phyloP scores from a whole-genome alignment of 106 monocot genomes.

The Amphibolis antarctica region DNA sequence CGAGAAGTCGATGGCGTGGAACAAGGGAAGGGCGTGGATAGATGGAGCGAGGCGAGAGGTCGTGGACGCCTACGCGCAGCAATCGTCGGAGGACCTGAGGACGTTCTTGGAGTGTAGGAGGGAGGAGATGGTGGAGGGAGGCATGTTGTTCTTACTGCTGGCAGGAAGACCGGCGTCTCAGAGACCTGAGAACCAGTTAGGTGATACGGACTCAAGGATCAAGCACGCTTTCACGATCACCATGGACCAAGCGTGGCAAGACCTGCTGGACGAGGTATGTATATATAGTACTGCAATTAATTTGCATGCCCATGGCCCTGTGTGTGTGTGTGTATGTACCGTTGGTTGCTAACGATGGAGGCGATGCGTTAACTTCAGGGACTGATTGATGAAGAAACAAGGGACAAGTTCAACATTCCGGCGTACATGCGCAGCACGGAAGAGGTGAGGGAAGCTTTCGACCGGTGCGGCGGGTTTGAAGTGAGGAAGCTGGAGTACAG shows the following conservation, averaged over 20 bases:
- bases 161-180: conserved; percentile 32
- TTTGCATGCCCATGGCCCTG: too few species aligned
- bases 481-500: conserved; percentile 27
- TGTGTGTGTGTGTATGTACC: too few species aligned
- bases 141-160: conserved; percentile 41
- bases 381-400: conserved; percentile 29
- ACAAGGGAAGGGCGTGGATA: conserved; percentile 45
- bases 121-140: conserved; percentile 37
- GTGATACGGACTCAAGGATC: conserved; percentile 44
- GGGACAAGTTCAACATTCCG: conserved; percentile 53
- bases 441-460: conserved; percentile 39
- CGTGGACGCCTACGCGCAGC: conserved; percentile 41
- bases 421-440: conserved; percentile 46
- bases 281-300: too few species aligned
- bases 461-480: conserved; percentile 27
- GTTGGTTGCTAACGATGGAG: too few species aligned
- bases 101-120: conserved; percentile 31
- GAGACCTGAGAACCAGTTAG: conserved; percentile 41
- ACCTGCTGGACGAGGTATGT: conserved; percentile 36
- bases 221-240: conserved; percentile 49
- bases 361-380: too few species aligned
- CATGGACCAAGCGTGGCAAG: conserved; percentile 54
- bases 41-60: conserved; percentile 42
- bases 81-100: conserved; percentile 34
- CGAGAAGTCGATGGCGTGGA: conserved; percentile 29